These are phyloP conservation scores for Gossypium stocksii DNA, from an alignment of 345 rosid species.

Conservation along the genomic window DNA sequence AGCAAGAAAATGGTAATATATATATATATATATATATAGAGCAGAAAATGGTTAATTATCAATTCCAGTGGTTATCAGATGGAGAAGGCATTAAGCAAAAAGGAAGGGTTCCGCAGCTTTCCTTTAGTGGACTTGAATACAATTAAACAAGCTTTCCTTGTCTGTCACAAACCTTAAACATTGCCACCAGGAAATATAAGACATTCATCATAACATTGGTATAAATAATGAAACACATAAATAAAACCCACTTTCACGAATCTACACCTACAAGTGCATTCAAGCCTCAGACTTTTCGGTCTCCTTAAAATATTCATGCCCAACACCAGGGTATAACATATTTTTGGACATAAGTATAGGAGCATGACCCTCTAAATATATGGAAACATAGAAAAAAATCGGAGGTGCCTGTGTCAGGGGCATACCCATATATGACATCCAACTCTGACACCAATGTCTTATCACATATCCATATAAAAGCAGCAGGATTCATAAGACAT, in stretches of 20 bases:
- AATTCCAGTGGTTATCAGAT: neutral
- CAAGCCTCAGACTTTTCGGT: neutral
- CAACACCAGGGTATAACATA: neutral
- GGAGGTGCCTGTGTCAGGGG: too few species aligned
- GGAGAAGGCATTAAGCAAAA: neutral
- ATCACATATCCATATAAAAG: neutral
- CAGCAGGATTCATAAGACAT: neutral
- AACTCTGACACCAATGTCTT: too few species aligned
- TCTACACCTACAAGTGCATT: neutral
- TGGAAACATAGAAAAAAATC: too few species aligned
- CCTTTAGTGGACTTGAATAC: neutral
- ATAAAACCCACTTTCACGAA: neutral
- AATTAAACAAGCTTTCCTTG: neutral
- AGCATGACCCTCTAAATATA: too few species aligned
- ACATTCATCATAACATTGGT: neutral
- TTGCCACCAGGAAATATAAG: neutral
- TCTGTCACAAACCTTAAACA: neutral
- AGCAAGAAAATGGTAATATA: neutral
- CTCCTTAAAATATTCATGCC: neutral
- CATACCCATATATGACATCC: too few species aligned
- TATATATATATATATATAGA: too few species aligned
- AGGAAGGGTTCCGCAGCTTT: neutral
- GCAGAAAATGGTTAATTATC: neutral
- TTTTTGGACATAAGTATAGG: too few species aligned
- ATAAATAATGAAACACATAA: neutral